Base-by-base conservation (phyloP, 768 basidiomycete species). In the Cyclocybe cylindracea region DNA sequence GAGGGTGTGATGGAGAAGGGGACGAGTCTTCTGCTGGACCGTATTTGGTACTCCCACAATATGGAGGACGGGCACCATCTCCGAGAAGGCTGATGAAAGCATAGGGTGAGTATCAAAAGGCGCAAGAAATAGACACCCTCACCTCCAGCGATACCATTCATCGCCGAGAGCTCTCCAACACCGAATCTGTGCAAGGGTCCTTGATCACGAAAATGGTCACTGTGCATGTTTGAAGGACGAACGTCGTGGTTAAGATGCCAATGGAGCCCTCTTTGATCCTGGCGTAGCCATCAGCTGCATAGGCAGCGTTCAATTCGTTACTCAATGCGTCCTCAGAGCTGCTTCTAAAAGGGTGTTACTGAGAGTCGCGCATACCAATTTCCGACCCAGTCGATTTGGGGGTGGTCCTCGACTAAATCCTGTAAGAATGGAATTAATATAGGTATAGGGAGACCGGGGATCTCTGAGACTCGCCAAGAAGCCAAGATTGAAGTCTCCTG, bases 401-500 rank as follows among this genome's bases (percentile, higher is more conserved):
- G 78, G 63, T 89, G 79, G 53, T 87, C 87, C 66, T 94, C 91
- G 44, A 95, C 74, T 18, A 85, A 74, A 64, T 95, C 16, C 16
- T 91, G 62, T n/a, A 24, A 10, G 36, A 18, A 39, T 16, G 16
- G 16, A 16, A 16, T 16, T 16, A 44, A 35, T 14, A 7, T n/a
- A n/a, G 32, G 10, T 14, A 11, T 36, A 38, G 40, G 8, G 3
- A 39, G 40, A 48, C 24, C n/a, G 32, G 10, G 18, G 14, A 16
- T 16, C 16, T 16, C 16, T 16, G 16, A 16, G 16, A 16, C 16
- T 16, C 16, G 16, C 16, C 16, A 16, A 16, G 57, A 83, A 82
- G 1, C 78, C 86, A 45, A 91, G 78, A 61, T 89, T 90, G 55
- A 89, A 90, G 66, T 91, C 89, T 10, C 90, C 90, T 1, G 90